Conservation (phyloP, 257 asterid species). For the Solanum dulcamara region DNA sequence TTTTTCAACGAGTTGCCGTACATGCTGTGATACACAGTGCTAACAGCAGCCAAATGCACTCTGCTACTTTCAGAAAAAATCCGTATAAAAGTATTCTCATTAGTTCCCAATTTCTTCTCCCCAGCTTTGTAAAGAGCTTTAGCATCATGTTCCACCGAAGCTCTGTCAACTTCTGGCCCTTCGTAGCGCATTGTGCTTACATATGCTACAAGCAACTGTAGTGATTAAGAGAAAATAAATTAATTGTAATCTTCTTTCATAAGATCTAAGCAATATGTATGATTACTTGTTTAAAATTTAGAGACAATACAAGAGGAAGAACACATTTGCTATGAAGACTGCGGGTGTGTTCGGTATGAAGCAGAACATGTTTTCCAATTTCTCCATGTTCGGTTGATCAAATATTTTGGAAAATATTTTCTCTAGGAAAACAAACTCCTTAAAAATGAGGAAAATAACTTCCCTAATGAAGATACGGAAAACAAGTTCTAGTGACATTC, state of each 20-base stretch:
- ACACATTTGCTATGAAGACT: too few species aligned
- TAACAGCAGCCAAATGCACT: slow-evolving; percentile 62
- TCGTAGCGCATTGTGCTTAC: slow-evolving; percentile 51
- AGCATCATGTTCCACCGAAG: slow-evolving; percentile 66
- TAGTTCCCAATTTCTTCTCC: slow-evolving; percentile 83
- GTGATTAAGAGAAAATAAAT: background rate
- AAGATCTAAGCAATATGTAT: background rate
- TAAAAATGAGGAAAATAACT: too few species aligned
- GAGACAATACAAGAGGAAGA: background rate
- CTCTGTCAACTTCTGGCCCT: slow-evolving; percentile 85
- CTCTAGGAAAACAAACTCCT: too few species aligned
- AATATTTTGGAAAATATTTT: too few species aligned
- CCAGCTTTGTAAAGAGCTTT: slow-evolving; percentile 87
- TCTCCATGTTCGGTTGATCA: background rate
- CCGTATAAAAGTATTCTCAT: slow-evolving; percentile 61
- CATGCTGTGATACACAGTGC: slow-evolving; percentile 49
- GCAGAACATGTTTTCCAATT: background rate
- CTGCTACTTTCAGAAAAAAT: slow-evolving; percentile 70
- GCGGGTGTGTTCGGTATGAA: too few species aligned
- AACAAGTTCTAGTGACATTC: too few species aligned
- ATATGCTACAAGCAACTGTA: slow-evolving; percentile 70
- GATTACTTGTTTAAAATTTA: background rate
- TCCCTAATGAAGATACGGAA: too few species aligned
- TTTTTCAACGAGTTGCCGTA: slow-evolving; percentile 46
- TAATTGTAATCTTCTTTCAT: background rate